Percentiles rank a stretch among this genome's conserved stretches.
phyloP scores from a whole-genome alignment of 2,329 filamentous ascomycete species.

The Hansfordia pulvinata region DNA sequence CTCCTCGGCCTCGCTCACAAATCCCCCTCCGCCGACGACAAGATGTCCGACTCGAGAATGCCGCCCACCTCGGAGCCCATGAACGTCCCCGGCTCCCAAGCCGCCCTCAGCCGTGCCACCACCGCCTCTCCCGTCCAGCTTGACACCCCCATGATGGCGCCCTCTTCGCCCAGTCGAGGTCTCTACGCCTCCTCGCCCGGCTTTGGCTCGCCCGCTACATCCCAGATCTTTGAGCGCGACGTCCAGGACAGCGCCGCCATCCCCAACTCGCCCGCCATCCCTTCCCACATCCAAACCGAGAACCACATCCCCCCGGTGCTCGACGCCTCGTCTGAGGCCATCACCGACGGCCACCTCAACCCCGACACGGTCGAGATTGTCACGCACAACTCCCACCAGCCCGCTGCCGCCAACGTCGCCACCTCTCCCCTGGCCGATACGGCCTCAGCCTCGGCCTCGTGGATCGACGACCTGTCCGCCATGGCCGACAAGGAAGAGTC shows the following conservation, averaged over 20 bases:
- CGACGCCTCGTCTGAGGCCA: slow-evolving; percentile 81
- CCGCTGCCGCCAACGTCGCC: slow-evolving; percentile 55
- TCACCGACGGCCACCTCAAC: slow-evolving; percentile 74
- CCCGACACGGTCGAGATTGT: slow-evolving; percentile 89
- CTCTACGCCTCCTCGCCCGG: slow-evolving; percentile 58
- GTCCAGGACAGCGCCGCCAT: slow-evolving; percentile 69
- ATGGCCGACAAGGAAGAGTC: slow-evolving; percentile 45
- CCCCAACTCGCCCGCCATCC: slow-evolving; percentile 73
- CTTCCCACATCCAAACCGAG: slow-evolving; percentile 85
- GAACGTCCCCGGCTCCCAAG: slow-evolving; percentile 15
- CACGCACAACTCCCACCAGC: slow-evolving; percentile 72
- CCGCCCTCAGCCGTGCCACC: slow-evolving; percentile 22
- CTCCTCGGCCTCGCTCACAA: slow-evolving; percentile 52
- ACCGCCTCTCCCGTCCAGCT: slow-evolving; percentile 27
- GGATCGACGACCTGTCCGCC: slow-evolving; percentile 43
- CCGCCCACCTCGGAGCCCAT: slow-evolving; percentile 17
- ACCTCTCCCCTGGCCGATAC: slow-evolving; percentile 26
- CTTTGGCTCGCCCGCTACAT: slow-evolving; percentile 63
- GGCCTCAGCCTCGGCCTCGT: slow-evolving; percentile 29
- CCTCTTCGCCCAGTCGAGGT: slow-evolving; percentile 52
- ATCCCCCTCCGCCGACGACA: slow-evolving; percentile 31
- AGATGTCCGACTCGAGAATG: background rate
- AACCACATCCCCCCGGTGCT: slow-evolving; percentile 87
- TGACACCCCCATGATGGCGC: slow-evolving; percentile 30
- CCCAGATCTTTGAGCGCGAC: slow-evolving; percentile 84